Percentiles rank a stretch among this genome's conserved stretches.
Conservation (phyloP, 1,284 basidiomycete genomes). For the Cryptococcus deneoformans region DNA sequence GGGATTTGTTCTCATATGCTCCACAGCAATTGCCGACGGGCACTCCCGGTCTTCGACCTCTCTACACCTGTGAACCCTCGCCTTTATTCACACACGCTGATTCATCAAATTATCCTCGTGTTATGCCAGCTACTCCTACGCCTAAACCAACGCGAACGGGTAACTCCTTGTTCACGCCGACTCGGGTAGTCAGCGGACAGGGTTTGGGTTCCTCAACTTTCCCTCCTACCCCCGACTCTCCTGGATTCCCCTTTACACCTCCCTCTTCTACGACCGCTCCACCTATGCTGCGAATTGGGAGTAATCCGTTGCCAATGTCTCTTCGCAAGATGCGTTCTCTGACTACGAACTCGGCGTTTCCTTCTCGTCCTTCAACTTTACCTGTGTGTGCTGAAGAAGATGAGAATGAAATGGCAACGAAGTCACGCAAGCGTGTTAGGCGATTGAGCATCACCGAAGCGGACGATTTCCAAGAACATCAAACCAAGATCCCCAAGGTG, state of each 20-base stretch:
- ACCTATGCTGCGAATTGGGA: slow-evolving; percentile 8
- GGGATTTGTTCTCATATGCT: slow-evolving; percentile 32
- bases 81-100: slow-evolving; percentile 5
- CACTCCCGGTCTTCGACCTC: slow-evolving; percentile 25
- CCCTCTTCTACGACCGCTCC: neutral
- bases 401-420: neutral
- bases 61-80: slow-evolving; percentile 27
- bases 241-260: neutral
- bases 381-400: neutral
- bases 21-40: slow-evolving; percentile 26
- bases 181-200: neutral
- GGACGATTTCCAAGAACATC: neutral
- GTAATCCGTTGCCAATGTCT: slow-evolving; percentile 23
- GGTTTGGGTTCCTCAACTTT: slow-evolving; percentile 9
- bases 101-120: slow-evolving; percentile 12
- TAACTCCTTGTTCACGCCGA: neutral
- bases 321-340: neutral
- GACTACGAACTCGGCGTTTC: neutral
- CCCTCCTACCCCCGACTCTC: slow-evolving; percentile 21
- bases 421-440: slow-evolving; percentile 1
- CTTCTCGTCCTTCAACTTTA: neutral
- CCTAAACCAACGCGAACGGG: neutral
- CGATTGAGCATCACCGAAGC: slow-evolving; percentile 24
- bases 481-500: neutral
- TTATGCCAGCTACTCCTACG: slow-evolving; percentile 18